phyloP scores from a whole-genome alignment of 2,329 filamentous ascomycete genomes.

The Pseudocercospora eumusae region DNA sequence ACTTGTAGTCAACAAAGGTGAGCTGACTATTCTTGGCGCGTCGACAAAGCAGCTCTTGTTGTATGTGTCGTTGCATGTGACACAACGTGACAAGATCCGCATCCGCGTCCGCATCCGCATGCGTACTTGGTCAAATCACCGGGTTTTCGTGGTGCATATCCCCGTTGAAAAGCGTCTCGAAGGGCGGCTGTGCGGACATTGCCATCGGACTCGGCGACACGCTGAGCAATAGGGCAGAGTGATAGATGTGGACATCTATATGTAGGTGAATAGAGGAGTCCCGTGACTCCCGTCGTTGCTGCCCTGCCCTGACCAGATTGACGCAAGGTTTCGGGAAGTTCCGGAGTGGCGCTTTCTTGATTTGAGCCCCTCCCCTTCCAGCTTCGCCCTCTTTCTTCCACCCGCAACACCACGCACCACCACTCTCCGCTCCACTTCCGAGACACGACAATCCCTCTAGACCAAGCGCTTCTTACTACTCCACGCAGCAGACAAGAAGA shows the following conservation, averaged over 20 bases:
- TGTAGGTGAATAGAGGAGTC: background rate
- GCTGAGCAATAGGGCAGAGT: background rate
- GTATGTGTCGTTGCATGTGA: background rate
- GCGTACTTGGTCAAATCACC: too few species aligned
- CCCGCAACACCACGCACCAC: slow-evolving; percentile 8
- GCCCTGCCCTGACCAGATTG: background rate
- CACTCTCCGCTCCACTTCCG: slow-evolving; percentile 9
- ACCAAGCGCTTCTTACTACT: slow-evolving; percentile 16
- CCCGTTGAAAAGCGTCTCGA: background rate
- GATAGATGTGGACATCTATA: background rate
- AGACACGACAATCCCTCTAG: slow-evolving; percentile 8
- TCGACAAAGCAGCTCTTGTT: background rate
- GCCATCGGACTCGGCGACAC: background rate
- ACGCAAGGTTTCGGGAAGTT: slow-evolving; percentile 8
- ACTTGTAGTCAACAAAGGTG: background rate
- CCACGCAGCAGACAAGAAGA: slow-evolving; percentile 14
- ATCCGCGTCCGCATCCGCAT: too few species aligned
- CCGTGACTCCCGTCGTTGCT: too few species aligned
- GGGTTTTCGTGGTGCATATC: background rate
- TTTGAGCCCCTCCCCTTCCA: background rate
- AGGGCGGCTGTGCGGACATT: background rate
- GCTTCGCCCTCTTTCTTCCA: slow-evolving; percentile 10
- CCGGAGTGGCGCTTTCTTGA: background rate
- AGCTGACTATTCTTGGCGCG: background rate
- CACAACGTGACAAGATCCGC: background rate